These are phyloP conservation scores for Austroboletus eburneus DNA, from an alignment of 768 basidiomycete species.

Conservation along the genomic window DNA sequence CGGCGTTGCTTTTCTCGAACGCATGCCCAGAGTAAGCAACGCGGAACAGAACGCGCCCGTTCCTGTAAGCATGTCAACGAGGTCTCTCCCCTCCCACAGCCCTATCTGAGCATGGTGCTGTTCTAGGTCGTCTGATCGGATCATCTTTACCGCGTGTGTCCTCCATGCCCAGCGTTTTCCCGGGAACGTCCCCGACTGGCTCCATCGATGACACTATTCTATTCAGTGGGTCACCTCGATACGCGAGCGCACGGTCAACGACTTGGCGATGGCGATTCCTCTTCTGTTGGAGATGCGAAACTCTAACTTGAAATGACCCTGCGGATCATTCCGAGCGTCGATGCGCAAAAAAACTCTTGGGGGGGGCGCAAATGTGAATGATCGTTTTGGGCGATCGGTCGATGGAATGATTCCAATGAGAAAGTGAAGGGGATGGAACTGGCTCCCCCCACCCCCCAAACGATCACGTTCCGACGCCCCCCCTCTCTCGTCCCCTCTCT, in stretches of 20 bases:
- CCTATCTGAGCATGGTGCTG: background rate
- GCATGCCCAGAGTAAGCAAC: too few species aligned
- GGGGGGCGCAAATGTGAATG: conserved; percentile 14
- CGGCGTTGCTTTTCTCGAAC: too few species aligned
- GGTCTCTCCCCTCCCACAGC: background rate
- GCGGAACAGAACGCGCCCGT: background rate
- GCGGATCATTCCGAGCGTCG: conserved; percentile 31
- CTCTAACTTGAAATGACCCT: too few species aligned
- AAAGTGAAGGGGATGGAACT: background rate
- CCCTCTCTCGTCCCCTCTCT: background rate
- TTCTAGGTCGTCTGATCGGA: background rate
- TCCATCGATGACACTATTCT: too few species aligned
- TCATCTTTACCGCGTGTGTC: background rate
- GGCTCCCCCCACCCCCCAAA: background rate
- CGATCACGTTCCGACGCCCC: conserved; percentile 5
- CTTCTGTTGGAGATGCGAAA: too few species aligned
- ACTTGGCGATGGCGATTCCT: too few species aligned
- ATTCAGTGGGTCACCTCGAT: too few species aligned
- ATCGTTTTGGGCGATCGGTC: conserved; percentile 11
- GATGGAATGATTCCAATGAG: conserved; percentile 2
- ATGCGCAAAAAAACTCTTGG: too few species aligned
- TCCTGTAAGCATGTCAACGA: background rate
- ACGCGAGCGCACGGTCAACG: background rate
- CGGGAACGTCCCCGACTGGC: too few species aligned
- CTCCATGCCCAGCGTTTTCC: too few species aligned